These are phyloP conservation scores for Phlebiopsis flavidoalba DNA, from an alignment of 768 basidiomycete genomes.

Conservation along the genomic window DNA sequence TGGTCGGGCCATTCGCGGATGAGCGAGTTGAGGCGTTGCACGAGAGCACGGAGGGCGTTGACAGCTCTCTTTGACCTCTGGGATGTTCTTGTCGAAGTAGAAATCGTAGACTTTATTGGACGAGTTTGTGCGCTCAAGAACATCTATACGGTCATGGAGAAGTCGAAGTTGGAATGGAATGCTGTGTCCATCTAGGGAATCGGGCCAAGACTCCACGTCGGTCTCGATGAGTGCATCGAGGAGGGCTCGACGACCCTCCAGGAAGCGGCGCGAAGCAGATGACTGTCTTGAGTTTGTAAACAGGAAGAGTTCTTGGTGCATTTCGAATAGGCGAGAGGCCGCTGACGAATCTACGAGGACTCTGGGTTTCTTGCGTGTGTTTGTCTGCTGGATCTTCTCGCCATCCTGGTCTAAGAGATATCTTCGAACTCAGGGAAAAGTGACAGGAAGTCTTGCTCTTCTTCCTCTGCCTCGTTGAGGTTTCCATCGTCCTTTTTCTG, in stretches of 20 bases:
- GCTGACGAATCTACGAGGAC: slow-evolving; percentile 29
- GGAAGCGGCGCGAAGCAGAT: slow-evolving; percentile 5
- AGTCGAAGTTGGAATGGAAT: slow-evolving; percentile 47
- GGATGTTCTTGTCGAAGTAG: slow-evolving; percentile 73
- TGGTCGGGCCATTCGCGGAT: slow-evolving; percentile 93
- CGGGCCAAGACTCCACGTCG: slow-evolving; percentile 5
- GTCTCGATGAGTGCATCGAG: slow-evolving; percentile 12
- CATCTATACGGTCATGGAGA: slow-evolving; percentile 37
- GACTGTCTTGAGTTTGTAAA: not conserved
- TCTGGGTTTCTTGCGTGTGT: slow-evolving; percentile 4
- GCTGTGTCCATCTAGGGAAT: slow-evolving; percentile 43
- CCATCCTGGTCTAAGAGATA: slow-evolving; percentile 33
- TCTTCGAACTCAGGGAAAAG: slow-evolving; percentile 86
- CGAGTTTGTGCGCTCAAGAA: slow-evolving; percentile 22
- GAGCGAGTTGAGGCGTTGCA: slow-evolving; percentile 47
- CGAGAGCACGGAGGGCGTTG: slow-evolving; percentile 44
- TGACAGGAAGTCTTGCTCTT: slow-evolving; percentile 77
- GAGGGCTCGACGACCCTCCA: slow-evolving; percentile 10
- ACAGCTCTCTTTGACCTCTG: slow-evolving; percentile 63
- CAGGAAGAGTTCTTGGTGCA: slow-evolving; percentile 45
- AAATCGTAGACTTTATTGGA: slow-evolving; percentile 53
- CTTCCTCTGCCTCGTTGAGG: slow-evolving; percentile 64
- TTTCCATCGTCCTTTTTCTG: slow-evolving; percentile 44
- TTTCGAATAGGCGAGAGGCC: slow-evolving; percentile 34
- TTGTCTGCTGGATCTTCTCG: not conserved